Base-by-base conservation (phyloP, 305 asterid genomes). In the Solanum hybrid region DNA sequence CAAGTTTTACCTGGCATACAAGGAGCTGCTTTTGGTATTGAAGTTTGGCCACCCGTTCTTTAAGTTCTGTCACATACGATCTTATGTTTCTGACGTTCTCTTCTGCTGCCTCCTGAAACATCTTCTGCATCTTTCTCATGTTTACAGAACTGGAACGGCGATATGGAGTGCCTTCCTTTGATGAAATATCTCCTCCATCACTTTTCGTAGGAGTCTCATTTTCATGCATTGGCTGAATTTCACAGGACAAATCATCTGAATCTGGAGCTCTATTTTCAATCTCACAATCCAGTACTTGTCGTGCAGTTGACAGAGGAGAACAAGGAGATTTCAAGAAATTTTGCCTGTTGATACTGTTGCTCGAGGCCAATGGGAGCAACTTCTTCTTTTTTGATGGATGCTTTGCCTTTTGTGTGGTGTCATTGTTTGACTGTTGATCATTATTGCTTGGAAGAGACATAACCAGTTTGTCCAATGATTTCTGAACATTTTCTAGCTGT, bases 11-110 rank as follows among this genome's bases (percentile, higher is more conserved):
- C 99, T 96, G 99, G 94, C 99, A 96, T 7, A 97, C 99, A 46
- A 97, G 98, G 92, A 97, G 99, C 92, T 97, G 99, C 91, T 97
- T 97, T 92, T 97, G 99, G 94, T 97, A 97, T 85, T 97, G 99
- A 88, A 97, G 96, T 94, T 97, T 97, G 91, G 99, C 99, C 72
- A 97, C 99, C 3, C 99, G 99, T 93, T 96, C 99, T 92, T 97
- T 97, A 82, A 97, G 99, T 89, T 97, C 99, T 10, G 98, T 97
- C 4, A 97, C 99, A 72, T 97, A 97, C n/a, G 99, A 89, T 92
- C 94, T 96, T 91, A 97, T 97, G 94, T 98, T 97, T 93, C 99
- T 95, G 40, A 97, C 99, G 89, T 97, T 97, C 94, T 97, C 99
- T 93, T 97, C 99, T 84, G 99, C 99, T 87, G 99, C 99, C 91